Conservation (phyloP, 495 filamentous ascomycete species). For the Filosporella fistucella region DNA sequence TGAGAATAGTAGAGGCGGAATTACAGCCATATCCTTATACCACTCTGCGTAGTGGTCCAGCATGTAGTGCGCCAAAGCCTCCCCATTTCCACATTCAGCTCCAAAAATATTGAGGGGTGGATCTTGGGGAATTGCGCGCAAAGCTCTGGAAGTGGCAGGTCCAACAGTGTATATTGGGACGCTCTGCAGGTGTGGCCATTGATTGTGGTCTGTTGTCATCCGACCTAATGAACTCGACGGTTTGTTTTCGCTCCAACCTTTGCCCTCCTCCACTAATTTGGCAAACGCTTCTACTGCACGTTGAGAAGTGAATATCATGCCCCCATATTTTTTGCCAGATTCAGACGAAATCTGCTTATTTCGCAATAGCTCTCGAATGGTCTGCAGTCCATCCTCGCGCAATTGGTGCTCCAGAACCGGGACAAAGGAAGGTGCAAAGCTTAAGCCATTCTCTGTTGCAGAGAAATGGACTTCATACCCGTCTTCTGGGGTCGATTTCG, state of each 20-base stretch:
- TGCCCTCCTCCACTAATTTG: constrained; percentile 50
- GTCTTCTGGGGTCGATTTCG: constrained; percentile 72
- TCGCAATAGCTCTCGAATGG: constrained; percentile 31
- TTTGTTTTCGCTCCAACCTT: too few species aligned
- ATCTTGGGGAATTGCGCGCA: constrained; percentile 50
- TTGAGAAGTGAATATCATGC: constrained; percentile 90
- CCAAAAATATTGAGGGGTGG: constrained; percentile 59
- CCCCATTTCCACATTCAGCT: constrained; percentile 75
- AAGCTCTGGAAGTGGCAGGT: constrained; percentile 76
- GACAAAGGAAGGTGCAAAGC: constrained; percentile 59
- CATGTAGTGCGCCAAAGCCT: constrained; percentile 71
- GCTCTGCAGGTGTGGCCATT: constrained; percentile 43
- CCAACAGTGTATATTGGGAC: constrained; percentile 84
- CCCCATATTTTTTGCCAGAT: constrained; percentile 53
- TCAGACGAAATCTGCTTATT: constrained; percentile 25
- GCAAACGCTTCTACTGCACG: constrained; percentile 86
- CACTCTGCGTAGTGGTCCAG: constrained; percentile 59
- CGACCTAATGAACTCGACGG: constrained; percentile 3
- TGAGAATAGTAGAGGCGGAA: constrained; percentile 73
- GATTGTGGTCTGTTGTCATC: constrained; percentile 2
- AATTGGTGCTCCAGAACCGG: constrained; percentile 78
- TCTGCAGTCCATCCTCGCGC: constrained; percentile 35
- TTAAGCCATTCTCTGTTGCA: constrained; percentile 31
- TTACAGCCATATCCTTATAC: constrained; percentile 30
- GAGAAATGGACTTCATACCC: constrained; percentile 75